Percentiles rank a stretch among this genome's conserved stretches.
Conservation (phyloP, 352 stramenopile genomes). For the Pythium periplocum region DNA sequence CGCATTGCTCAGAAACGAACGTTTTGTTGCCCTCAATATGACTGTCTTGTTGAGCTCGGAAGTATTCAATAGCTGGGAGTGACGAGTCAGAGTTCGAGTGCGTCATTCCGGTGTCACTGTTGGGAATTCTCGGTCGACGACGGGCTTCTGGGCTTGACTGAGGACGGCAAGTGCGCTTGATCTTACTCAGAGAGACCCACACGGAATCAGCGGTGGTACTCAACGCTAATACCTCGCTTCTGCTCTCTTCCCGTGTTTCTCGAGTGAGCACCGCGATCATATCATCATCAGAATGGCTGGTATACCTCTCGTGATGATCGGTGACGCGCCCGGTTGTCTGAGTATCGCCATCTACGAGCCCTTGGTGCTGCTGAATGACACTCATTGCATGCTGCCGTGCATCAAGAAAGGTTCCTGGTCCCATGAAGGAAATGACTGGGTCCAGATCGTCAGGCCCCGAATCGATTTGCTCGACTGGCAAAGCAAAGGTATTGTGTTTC, state of each 20-base stretch:
- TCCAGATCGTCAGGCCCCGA: not conserved
- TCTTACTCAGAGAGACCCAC: too few species aligned
- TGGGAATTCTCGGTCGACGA: not conserved
- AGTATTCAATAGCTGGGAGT: slow-evolving; percentile 2
- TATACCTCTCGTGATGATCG: slow-evolving; percentile 3
- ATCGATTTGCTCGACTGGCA: too few species aligned
- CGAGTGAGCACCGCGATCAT: too few species aligned
- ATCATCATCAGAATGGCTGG: too few species aligned
- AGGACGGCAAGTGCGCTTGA: slow-evolving; percentile 1
- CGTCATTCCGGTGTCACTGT: not conserved
- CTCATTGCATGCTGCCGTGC: slow-evolving; percentile 25
- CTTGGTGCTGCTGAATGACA: slow-evolving; percentile 3
- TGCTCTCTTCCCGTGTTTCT: too few species aligned
- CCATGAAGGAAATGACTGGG: slow-evolving; percentile 23
- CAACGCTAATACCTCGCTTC: too few species aligned
- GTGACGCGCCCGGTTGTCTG: slow-evolving; percentile 13
- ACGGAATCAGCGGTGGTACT: too few species aligned
- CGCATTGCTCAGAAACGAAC: slow-evolving; percentile 3
- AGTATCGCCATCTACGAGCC: slow-evolving; percentile 3
- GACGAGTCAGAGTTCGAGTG: slow-evolving; percentile 8
- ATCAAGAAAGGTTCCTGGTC: slow-evolving; percentile 34
- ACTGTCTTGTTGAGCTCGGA: not conserved
- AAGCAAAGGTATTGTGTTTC: not conserved
- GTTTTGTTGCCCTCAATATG: not conserved
- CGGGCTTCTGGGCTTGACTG: slow-evolving; percentile 19